Percentiles rank a stretch among this genome's conserved stretches.
Conservation (phyloP, 1,284 basidiomycete genomes). For the Ustilago esculenta region DNA sequence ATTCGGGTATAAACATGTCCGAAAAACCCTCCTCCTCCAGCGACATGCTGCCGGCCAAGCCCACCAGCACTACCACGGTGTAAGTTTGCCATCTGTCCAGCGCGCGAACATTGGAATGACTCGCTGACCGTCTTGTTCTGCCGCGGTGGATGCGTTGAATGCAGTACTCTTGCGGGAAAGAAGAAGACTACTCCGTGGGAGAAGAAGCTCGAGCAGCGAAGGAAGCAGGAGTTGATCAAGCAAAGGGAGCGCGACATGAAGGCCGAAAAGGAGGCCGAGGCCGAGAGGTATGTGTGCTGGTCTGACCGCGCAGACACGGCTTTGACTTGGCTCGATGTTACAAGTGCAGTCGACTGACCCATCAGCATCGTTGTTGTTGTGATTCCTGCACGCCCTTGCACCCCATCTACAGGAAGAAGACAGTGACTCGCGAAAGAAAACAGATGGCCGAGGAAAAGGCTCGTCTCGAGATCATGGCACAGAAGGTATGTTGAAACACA, state of each 20-base stretch:
- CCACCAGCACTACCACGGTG: slow-evolving; percentile 36
- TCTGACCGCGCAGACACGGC: no score
- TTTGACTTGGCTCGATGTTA: no score
- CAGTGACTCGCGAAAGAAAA: slow-evolving; percentile 46
- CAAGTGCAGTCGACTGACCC: no score
- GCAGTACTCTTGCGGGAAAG: slow-evolving; percentile 41
- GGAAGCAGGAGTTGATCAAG: slow-evolving; percentile 53
- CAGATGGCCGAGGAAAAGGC: slow-evolving; percentile 55
- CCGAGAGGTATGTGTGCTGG: slow-evolving; percentile 35
- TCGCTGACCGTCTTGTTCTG: slow-evolving; percentile 3
- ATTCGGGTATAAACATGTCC: slow-evolving; percentile 5
- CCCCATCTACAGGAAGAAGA: slow-evolving; percentile 30
- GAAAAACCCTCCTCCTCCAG: slow-evolving; percentile 16
- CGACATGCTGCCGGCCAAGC: slow-evolving; percentile 40
- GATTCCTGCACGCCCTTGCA: not conserved
- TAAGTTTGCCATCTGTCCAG: no score
- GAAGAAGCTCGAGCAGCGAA: slow-evolving; percentile 47
- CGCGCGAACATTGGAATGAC: no score
- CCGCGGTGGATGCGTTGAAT: not conserved
- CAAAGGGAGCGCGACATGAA: slow-evolving; percentile 51
- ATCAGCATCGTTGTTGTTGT: no score
- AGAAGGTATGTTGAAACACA: slow-evolving; percentile 39
- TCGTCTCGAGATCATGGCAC: slow-evolving; percentile 50
- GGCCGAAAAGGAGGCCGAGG: slow-evolving; percentile 42
- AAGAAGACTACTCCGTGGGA: slow-evolving; percentile 53